Conservation (phyloP, 1,139 yeast genomes). For the Lodderomyces pseudojiufengensis region DNA sequence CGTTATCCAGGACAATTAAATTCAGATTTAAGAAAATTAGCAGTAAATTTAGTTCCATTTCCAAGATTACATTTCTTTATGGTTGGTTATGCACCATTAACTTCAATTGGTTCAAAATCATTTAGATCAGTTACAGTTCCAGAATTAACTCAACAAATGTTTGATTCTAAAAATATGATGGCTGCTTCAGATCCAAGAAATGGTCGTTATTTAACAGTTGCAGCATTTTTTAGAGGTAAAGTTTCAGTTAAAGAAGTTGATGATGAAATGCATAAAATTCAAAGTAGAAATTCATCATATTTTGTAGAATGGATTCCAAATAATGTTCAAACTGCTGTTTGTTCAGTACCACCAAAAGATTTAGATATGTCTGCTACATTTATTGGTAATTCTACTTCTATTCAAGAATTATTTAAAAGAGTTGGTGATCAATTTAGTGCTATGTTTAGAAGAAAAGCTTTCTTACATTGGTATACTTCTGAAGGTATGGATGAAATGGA, state of each 20-base stretch:
- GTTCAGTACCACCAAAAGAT: slow-evolving; percentile 85
- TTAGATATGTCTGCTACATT: slow-evolving; percentile 88
- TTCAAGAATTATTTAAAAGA: slow-evolving; percentile 86
- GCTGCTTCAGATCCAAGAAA: slow-evolving; percentile 90
- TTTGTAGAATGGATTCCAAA: slow-evolving; percentile 98
- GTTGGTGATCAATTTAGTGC: slow-evolving; percentile 87
- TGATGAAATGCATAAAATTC: slow-evolving; percentile 85
- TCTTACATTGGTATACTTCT: slow-evolving; percentile 91
- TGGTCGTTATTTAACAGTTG: slow-evolving; percentile 91
- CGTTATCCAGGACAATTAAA: slow-evolving; percentile 94
- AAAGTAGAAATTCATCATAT: slow-evolving; percentile 73
- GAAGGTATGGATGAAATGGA: slow-evolving; percentile 97
- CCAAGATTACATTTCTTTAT: slow-evolving; percentile 93
- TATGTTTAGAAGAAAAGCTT: slow-evolving; percentile 91
- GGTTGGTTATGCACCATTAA: slow-evolving; percentile 92
- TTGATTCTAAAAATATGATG: slow-evolving; percentile 91
- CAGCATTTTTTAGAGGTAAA: slow-evolving; percentile 90
- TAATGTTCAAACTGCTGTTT: slow-evolving; percentile 90
- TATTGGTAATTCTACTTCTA: slow-evolving; percentile 88
- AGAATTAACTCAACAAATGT: slow-evolving; percentile 89
- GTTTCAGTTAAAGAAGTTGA: slow-evolving; percentile 91
- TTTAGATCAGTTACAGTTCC: slow-evolving; percentile 85
- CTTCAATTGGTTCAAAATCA: slow-evolving; percentile 73
- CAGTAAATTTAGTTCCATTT: slow-evolving; percentile 90
- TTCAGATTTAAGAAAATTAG: slow-evolving; percentile 86